Evolutionary conservation across 202 grass and related monocot species (phyloP).

Genomic region (Setaria italica): DNA sequence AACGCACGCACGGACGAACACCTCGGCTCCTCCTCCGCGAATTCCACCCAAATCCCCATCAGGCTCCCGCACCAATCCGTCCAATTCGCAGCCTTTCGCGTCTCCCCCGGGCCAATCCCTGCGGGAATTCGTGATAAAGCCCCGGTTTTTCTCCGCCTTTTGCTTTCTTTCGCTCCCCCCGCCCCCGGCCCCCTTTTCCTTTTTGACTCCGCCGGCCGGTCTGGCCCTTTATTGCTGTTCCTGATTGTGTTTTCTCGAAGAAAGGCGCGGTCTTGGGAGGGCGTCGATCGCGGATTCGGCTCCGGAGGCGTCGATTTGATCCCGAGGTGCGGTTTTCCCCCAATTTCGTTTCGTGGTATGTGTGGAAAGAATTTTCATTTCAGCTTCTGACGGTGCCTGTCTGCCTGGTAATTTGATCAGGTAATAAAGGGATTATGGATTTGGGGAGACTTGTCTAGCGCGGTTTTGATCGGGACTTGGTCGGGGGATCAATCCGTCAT

Average conservation of each 20-base stretch:
- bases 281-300: constrained; percentile 42
- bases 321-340: constrained; percentile 32
- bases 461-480: constrained; percentile 35
- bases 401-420: constrained; percentile 28
- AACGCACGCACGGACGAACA: constrained; percentile 8
- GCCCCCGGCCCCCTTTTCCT: constrained; percentile 25
- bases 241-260: constrained; percentile 35
- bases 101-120: constrained; percentile 18
- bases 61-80: constrained; percentile 42
- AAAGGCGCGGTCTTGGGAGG: constrained; percentile 27
- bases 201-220: constrained; percentile 41
- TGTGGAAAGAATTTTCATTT: neutral
- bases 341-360: constrained; percentile 3
- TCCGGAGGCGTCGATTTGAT: constrained; percentile 48
- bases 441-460: constrained; percentile 24
- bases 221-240: constrained; percentile 20
- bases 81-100: constrained; percentile 36
- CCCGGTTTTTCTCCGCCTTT: constrained; percentile 56
- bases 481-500: constrained; percentile 43
- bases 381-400: constrained; percentile 8
- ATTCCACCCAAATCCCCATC: constrained; percentile 42
- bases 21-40: constrained; percentile 20
- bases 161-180: constrained; percentile 34
- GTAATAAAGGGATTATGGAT: constrained; percentile 31
- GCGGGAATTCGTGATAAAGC: constrained; percentile 48